Evolutionary conservation across 208 protist genomes (phyloP).

Genomic region (Leishmania turanica): DNA sequence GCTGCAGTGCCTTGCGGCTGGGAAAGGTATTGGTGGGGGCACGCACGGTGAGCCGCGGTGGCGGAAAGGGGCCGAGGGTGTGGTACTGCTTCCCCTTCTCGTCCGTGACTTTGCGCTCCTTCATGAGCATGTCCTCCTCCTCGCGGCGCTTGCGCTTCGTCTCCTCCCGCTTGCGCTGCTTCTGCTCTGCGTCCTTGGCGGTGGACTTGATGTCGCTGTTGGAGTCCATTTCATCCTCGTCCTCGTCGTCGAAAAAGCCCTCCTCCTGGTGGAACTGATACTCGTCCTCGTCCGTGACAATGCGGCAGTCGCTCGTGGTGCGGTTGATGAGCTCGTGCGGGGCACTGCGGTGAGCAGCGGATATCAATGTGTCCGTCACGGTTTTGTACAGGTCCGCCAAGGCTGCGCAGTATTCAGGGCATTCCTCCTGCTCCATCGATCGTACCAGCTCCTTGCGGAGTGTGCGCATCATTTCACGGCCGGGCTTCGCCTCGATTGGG

Average conservation of each 20-base stretch:
- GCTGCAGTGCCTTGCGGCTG: constrained; percentile 84
- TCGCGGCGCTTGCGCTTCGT: constrained; percentile 71
- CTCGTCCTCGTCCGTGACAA: constrained; percentile 88
- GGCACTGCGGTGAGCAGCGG: constrained; percentile 72
- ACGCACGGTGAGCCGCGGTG: constrained; percentile 78
- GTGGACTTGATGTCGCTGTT: constrained; percentile 61
- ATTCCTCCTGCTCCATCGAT: constrained; percentile 61
- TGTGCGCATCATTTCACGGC: constrained; percentile 73
- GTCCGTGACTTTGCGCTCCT: constrained; percentile 81
- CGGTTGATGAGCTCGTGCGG: constrained; percentile 88
- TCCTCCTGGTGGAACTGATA: constrained; percentile 72
- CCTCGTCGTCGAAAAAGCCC: constrained; percentile 78
- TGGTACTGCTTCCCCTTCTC: constrained; percentile 79
- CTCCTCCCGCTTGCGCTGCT: constrained; percentile 78
- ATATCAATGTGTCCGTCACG: constrained; percentile 82
- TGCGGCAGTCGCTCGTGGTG: constrained; percentile 57
- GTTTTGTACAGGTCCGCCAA: constrained; percentile 83
- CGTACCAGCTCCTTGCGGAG: constrained; percentile 78
- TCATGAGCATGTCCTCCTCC: constrained; percentile 89
- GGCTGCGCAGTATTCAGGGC: constrained; percentile 62
- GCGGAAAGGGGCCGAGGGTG: constrained; percentile 76
- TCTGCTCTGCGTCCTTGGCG: constrained; percentile 59
- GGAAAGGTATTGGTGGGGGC: constrained; percentile 70
- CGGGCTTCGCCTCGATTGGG: constrained; percentile 64
- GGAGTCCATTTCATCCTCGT: constrained; percentile 66